These are phyloP conservation scores for Colletotrichum caudatum DNA, from an alignment of 2,329 filamentous ascomycete species.

Conservation along the genomic window DNA sequence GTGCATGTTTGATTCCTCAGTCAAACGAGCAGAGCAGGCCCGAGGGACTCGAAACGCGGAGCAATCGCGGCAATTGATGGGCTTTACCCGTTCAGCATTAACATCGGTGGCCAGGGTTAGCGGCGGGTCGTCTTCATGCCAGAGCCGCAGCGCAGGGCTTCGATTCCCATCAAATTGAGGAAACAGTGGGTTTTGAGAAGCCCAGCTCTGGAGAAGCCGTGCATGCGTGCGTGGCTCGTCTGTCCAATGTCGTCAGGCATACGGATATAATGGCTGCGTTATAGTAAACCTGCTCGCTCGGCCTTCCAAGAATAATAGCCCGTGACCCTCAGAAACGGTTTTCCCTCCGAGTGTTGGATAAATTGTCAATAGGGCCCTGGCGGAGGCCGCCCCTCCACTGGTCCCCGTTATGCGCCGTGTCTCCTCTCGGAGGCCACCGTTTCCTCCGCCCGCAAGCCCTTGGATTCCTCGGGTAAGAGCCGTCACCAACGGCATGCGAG, in stretches of 20 bases:
- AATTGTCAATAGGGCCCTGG: conserved; percentile 37
- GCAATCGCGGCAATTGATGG: conserved; percentile 29
- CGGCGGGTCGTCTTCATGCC: conserved; percentile 37
- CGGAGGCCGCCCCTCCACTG: conserved; percentile 36
- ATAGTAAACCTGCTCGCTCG: conserved; percentile 2
- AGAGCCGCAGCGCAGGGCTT: conserved; percentile 31
- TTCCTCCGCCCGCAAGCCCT: conserved; percentile 20
- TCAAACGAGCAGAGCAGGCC: conserved; percentile 14
- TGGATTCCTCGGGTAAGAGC: conserved; percentile 30
- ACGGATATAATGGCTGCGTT: conserved; percentile 1
- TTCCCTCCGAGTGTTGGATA: conserved; percentile 34
- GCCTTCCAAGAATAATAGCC: conserved; percentile 39
- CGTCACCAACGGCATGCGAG: conserved; percentile 28
- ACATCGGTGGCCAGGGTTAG: conserved; percentile 26
- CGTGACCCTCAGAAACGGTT: conserved; percentile 8
- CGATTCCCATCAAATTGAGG: conserved; percentile 27
- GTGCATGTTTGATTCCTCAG: conserved; percentile 16
- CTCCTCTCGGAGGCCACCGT: conserved; percentile 10
- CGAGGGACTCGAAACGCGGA: conserved; percentile 26
- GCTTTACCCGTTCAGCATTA: conserved; percentile 35
- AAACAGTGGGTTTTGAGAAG: conserved; percentile 20
- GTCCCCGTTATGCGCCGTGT: conserved; percentile 24
- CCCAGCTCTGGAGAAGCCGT: conserved; percentile 31
- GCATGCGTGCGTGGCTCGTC: conserved; percentile 34
- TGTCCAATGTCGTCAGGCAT: conserved; percentile 36